phyloP scores from a whole-genome alignment of 495 filamentous ascomycete genomes.

The Xylaria castorea region DNA sequence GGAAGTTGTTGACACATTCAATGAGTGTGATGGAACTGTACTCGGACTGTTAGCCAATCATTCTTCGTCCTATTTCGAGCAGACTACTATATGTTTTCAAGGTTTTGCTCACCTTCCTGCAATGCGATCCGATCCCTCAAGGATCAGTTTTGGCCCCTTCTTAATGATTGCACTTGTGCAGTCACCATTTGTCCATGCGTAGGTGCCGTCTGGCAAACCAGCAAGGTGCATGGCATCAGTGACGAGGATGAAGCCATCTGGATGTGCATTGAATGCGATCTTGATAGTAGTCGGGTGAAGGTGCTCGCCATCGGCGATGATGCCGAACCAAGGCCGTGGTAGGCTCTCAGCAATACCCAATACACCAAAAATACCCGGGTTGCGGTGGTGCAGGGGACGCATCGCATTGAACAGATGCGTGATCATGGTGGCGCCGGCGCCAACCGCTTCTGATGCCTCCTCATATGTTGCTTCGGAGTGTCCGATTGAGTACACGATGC shows the following conservation, averaged over 20 bases:
- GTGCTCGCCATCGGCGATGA: slow-evolving; percentile 73
- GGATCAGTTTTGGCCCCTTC: slow-evolving; percentile 66
- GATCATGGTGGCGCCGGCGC: slow-evolving; percentile 79
- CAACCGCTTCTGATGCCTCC: slow-evolving; percentile 68
- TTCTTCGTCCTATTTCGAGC: not conserved
- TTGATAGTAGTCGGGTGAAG: slow-evolving; percentile 68
- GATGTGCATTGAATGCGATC: slow-evolving; percentile 68
- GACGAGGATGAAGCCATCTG: slow-evolving; percentile 68
- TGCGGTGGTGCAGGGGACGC: slow-evolving; percentile 82
- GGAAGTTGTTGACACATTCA: slow-evolving; percentile 82
- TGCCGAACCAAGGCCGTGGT: slow-evolving; percentile 65
- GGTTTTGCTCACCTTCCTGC: slow-evolving; percentile 62
- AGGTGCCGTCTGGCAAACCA: slow-evolving; percentile 76
- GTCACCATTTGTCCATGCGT: slow-evolving; percentile 81
- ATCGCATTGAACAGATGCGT: slow-evolving; percentile 94
- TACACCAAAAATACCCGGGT: slow-evolving; percentile 83
- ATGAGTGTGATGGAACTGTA: slow-evolving; percentile 71
- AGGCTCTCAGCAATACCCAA: slow-evolving; percentile 58
- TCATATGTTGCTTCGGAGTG: slow-evolving; percentile 84
- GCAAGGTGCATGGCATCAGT: slow-evolving; percentile 72
- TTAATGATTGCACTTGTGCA: slow-evolving; percentile 65
- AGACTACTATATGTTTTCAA: not conserved
- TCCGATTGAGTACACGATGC: slow-evolving; percentile 77
- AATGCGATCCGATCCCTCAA: slow-evolving; percentile 75
- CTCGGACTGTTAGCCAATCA: slow-evolving; percentile 26